These are phyloP conservation scores for Crithidia bombi DNA, from an alignment of 208 protist genomes.

Conservation along the genomic window DNA sequence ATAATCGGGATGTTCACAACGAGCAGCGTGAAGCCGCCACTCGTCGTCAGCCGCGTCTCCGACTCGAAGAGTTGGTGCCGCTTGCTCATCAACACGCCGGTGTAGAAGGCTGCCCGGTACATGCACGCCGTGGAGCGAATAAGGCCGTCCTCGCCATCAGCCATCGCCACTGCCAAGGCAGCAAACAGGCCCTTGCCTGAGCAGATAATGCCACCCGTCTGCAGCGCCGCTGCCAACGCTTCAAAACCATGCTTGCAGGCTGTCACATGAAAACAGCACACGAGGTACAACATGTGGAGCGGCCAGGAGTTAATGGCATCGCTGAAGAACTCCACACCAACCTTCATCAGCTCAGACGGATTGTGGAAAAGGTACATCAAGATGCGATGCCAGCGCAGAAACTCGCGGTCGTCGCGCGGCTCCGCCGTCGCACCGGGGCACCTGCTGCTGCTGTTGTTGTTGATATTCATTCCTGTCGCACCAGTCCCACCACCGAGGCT, in stretches of 20 bases:
- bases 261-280: slow-evolving; percentile 73
- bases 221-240: slow-evolving; percentile 40
- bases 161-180: slow-evolving; percentile 75
- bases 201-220: slow-evolving; percentile 47
- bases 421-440: background rate
- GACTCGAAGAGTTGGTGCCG: slow-evolving; percentile 37
- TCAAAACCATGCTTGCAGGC: slow-evolving; percentile 50
- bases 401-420: slow-evolving; percentile 23
- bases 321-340: slow-evolving; percentile 64
- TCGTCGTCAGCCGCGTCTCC: slow-evolving; percentile 32
- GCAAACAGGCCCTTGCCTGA: slow-evolving; percentile 77
- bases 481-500: background rate
- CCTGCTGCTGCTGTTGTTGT: background rate
- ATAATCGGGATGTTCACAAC: slow-evolving; percentile 77
- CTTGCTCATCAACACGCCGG: slow-evolving; percentile 53
- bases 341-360: slow-evolving; percentile 30
- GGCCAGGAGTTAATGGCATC: slow-evolving; percentile 75
- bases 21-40: slow-evolving; percentile 55
- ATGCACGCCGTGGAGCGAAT: slow-evolving; percentile 51
- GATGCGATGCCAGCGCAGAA: slow-evolving; percentile 35
- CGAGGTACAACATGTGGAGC: slow-evolving; percentile 68
- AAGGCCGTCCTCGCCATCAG: slow-evolving; percentile 48
- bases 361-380: slow-evolving; percentile 40
- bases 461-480: background rate
- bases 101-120: slow-evolving; percentile 70